Evolutionary conservation across 1,284 basidiomycete genomes (phyloP).

Genomic region (Xerocomus nothofagi): DNA sequence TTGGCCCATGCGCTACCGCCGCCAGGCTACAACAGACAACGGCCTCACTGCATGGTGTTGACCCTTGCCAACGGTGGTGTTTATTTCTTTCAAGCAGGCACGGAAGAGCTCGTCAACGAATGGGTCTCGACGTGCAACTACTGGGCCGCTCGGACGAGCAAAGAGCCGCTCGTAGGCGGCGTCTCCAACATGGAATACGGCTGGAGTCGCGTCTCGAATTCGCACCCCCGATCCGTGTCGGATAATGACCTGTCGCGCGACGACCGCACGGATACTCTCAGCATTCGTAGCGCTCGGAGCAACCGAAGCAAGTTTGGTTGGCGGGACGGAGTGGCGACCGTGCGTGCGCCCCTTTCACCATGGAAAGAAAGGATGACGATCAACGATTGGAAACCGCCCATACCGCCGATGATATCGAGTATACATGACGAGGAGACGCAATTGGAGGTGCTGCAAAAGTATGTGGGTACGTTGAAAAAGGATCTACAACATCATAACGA

Average conservation of each 20-base stretch:
- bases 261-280: slow-evolving; percentile 61
- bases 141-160: slow-evolving; percentile 92
- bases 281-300: slow-evolving; percentile 69
- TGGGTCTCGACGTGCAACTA: slow-evolving; percentile 99
- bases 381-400: slow-evolving; percentile 93
- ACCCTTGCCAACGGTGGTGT: slow-evolving; percentile 86
- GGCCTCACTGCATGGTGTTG: slow-evolving; percentile 95
- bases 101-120: slow-evolving; percentile 94
- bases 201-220: slow-evolving; percentile 80
- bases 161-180: slow-evolving; percentile 91
- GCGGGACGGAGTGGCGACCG: slow-evolving; percentile 61
- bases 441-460: slow-evolving; percentile 80
- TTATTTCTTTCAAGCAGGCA: slow-evolving; percentile 97
- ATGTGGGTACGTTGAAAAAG: slow-evolving; percentile 72
- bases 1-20: slow-evolving; percentile 85
- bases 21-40: slow-evolving; percentile 86
- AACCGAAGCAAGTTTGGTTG: slow-evolving; percentile 66
- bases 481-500: slow-evolving; percentile 86
- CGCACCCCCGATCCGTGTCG: slow-evolving; percentile 56
- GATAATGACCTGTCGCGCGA: slow-evolving; percentile 56
- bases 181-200: slow-evolving; percentile 99
- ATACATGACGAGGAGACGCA: slow-evolving; percentile 91
- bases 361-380: slow-evolving; percentile 79
- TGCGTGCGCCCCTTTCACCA: slow-evolving; percentile 63
- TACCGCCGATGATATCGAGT: slow-evolving; percentile 80